Conservation (phyloP, 176 grass and related monocot species). For the Melocanna baccifera region DNA sequence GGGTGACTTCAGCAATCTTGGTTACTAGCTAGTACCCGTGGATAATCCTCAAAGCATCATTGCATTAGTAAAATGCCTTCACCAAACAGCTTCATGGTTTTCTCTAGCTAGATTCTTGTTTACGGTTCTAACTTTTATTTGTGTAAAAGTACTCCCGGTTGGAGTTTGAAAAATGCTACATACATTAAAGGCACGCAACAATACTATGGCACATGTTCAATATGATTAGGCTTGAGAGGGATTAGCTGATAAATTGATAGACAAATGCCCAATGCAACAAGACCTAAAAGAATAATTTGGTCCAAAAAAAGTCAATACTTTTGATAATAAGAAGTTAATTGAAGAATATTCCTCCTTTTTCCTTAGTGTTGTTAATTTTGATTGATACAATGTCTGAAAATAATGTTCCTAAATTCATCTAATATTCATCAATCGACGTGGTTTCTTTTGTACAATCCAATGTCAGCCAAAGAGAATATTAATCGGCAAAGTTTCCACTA, state of each 20-base stretch:
- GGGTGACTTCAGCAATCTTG: conserved; percentile 17
- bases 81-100: neutral
- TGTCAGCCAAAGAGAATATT: neutral
- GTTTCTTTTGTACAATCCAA: conserved; percentile 11
- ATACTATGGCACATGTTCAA: conserved; percentile 7
- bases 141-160: conserved; percentile 1
- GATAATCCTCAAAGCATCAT: neutral
- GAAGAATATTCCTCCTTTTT: conserved; percentile 13
- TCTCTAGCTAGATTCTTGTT: conserved; percentile 26
- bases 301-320: conserved; percentile 22
- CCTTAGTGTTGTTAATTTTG: neutral
- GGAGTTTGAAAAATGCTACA: conserved; percentile 37
- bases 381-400: conserved; percentile 9
- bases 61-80: conserved; percentile 16
- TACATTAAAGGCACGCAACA: conserved; percentile 10
- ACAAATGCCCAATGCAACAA: conserved; percentile 40
- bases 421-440: neutral
- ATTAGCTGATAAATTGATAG: conserved; percentile 19
- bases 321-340: neutral
- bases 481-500: neutral
- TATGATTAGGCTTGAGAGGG: neutral
- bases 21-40: neutral
- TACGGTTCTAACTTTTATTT: conserved; percentile 1
- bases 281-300: conserved; percentile 6
- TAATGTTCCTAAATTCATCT: neutral